Evolutionary conservation across 2,329 filamentous ascomycete genomes (phyloP).

Genomic region (Trichoderma gracile): DNA sequence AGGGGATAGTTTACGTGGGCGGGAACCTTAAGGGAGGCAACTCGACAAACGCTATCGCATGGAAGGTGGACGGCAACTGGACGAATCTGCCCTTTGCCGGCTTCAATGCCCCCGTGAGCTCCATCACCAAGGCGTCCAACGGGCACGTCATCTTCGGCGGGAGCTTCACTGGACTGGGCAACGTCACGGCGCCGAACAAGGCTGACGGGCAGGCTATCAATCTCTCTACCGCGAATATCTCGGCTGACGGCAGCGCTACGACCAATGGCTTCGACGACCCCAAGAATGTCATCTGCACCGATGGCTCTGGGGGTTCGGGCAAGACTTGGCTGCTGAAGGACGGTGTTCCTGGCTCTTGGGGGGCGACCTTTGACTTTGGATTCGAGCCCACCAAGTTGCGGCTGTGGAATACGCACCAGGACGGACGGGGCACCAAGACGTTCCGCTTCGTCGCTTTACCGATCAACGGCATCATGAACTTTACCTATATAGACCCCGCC

Average conservation of each 20-base stretch:
- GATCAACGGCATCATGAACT: slow-evolving; percentile 90
- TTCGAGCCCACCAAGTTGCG: slow-evolving; percentile 86
- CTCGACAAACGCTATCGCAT: slow-evolving; percentile 87
- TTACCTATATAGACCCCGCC: slow-evolving; percentile 80
- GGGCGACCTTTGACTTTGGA: slow-evolving; percentile 76
- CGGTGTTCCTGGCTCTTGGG: slow-evolving; percentile 75
- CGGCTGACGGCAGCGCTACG: slow-evolving; percentile 62
- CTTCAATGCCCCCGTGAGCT: slow-evolving; percentile 88
- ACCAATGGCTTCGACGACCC: slow-evolving; percentile 71
- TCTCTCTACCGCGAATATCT: slow-evolving; percentile 74
- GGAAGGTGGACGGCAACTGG: slow-evolving; percentile 69
- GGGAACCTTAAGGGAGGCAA: slow-evolving; percentile 79
- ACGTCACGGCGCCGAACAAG: slow-evolving; percentile 66
- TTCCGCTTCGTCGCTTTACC: slow-evolving; percentile 86
- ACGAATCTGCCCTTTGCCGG: slow-evolving; percentile 84
- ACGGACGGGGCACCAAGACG: slow-evolving; percentile 82
- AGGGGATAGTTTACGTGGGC: slow-evolving; percentile 84
- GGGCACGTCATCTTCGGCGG: slow-evolving; percentile 92
- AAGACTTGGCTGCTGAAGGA: slow-evolving; percentile 79
- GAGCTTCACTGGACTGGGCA: slow-evolving; percentile 83
- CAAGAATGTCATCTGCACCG: slow-evolving; percentile 76
- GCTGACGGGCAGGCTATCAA: slow-evolving; percentile 81
- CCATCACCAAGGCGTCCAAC: slow-evolving; percentile 77
- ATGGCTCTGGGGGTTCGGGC: slow-evolving; percentile 65
- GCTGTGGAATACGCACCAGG: slow-evolving; percentile 81